Evolutionary conservation across 2,329 filamentous ascomycete species (phyloP).

Genomic region (Coniochaeta sp.): DNA sequence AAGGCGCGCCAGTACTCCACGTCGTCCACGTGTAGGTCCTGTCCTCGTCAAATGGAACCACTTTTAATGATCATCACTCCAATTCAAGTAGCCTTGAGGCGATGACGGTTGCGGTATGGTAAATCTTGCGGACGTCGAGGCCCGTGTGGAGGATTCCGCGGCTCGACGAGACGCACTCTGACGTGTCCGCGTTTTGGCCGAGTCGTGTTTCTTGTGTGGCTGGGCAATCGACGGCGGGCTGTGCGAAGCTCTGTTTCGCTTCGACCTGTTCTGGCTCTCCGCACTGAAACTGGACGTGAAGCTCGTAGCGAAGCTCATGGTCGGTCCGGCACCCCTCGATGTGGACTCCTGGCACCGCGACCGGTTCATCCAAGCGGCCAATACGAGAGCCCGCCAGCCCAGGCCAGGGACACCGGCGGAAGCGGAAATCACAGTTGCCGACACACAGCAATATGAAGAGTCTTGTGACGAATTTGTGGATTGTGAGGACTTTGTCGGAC

Average conservation of each 20-base stretch:
- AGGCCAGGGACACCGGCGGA: constrained; percentile 3
- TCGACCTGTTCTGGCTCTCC: constrained; percentile 8
- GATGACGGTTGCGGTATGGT: constrained; percentile 1
- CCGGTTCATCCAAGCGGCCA: constrained; percentile 17
- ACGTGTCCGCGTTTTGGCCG: too few relatives aligned
- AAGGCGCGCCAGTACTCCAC: too few relatives aligned
- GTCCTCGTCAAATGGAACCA: too few relatives aligned
- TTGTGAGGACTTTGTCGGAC: constrained; percentile 9
- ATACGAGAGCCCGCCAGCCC: constrained; percentile 11
- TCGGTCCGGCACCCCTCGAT: constrained; percentile 8
- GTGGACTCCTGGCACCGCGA: constrained; percentile 21
- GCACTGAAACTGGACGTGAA: constrained; percentile 8
- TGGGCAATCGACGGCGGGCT: constrained; percentile 9
- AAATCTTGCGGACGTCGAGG: constrained; percentile 7
- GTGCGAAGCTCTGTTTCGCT: constrained; percentile 10
- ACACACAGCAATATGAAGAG: not conserved
- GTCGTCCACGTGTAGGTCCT: too few relatives aligned
- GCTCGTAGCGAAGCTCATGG: constrained; percentile 12
- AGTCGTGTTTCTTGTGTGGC: constrained; percentile 8
- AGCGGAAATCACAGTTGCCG: constrained; percentile 4
- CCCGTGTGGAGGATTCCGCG: too few relatives aligned
- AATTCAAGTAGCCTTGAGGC: constrained; percentile 2
- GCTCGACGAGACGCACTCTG: too few relatives aligned
- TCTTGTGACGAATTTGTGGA: constrained; percentile 8
- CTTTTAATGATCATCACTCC: too few relatives aligned